phyloP scores from a whole-genome alignment of 768 basidiomycete species.

The Suillus discolor region DNA sequence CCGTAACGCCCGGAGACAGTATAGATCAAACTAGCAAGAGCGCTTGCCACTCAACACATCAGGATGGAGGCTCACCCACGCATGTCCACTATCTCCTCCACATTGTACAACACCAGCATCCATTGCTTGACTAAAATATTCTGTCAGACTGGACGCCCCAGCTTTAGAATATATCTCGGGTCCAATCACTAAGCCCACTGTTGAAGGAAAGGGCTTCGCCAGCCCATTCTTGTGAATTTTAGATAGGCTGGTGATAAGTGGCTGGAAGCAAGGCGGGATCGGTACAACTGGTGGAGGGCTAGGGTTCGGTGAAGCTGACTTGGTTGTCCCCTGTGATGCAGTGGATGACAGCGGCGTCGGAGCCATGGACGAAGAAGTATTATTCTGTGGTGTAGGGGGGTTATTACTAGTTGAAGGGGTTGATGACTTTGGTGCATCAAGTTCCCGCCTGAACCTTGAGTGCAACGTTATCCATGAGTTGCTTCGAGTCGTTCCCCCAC shows the following conservation, averaged over 20 bases:
- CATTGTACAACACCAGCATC: constrained; percentile 41
- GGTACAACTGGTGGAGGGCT: no score
- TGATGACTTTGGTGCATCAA: neutral
- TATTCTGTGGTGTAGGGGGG: neutral
- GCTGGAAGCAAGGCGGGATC: constrained; percentile 19
- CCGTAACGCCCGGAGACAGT: neutral
- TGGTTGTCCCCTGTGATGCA: neutral
- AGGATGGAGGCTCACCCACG: constrained; percentile 31
- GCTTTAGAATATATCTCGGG: constrained; percentile 40
- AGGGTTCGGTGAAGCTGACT: neutral
- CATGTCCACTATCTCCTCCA: constrained; percentile 40
- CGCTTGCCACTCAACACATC: constrained; percentile 5
- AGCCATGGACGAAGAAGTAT: neutral
- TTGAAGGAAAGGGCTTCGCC: constrained; percentile 36
- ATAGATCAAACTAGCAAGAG: neutral
- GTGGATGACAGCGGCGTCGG: no score
- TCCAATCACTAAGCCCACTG: constrained; percentile 37
- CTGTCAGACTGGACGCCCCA: constrained; percentile 42
- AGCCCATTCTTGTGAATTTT: constrained; percentile 34
- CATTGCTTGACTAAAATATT: constrained; percentile 43
- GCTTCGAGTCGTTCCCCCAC: constrained; percentile 14
- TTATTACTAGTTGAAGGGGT: neutral
- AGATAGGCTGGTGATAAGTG: constrained; percentile 38
- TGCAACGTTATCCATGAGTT: constrained; percentile 33
- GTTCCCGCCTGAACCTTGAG: constrained; percentile 18